Evolutionary conservation across 140 eudicot genomes (phyloP), one percentile per base, ranked within the genome.

Genomic region (Stevia rebaudiana): DNA sequence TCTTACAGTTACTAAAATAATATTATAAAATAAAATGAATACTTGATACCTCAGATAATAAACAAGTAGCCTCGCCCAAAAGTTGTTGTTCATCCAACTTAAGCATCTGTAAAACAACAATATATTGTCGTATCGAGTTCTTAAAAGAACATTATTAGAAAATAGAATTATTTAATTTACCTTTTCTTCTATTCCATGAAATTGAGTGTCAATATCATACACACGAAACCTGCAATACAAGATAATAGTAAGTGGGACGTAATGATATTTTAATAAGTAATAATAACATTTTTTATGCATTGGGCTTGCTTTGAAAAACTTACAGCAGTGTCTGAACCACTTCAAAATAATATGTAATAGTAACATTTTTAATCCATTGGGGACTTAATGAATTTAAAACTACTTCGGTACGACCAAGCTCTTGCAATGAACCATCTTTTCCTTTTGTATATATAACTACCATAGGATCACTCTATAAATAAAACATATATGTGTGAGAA

Each of bases 331-430:
- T 70, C 75, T 85, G 99, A 76, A 92, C 86, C 79, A 69, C 63
- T 83, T 88, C 97, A 75, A 92, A 92, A 54, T 92, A 84, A 68
- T 88, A 92, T 11, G 86, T 67, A 70, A 92, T 63, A 5, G 40
- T 78, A 63, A 66, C 75, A 63, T 88, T 92, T 41, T 44, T 83
- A 62, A 92, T 88, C 99, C 99, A 92, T 58, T 71, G 82, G 33
- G 99, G 98, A 71, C 72, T 76, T 67, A 92, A 71, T 33, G 95
- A 85, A 67, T 92, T 92, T 65, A 83, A 55, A 36, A 92, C 80
- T 43, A 88, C 95, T 92, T 92, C 99, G 22, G 99, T 88, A 19
- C 99, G 96, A 0, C 86, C 95, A 70, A 88, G 61, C 84, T 92
- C 99, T 80, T 85, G 89, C 67, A 92, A 87, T 35, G 81, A 52